These are phyloP conservation scores for Blastobotrys ciferrii DNA, from an alignment of 1,139 yeast species.

Conservation along the genomic window DNA sequence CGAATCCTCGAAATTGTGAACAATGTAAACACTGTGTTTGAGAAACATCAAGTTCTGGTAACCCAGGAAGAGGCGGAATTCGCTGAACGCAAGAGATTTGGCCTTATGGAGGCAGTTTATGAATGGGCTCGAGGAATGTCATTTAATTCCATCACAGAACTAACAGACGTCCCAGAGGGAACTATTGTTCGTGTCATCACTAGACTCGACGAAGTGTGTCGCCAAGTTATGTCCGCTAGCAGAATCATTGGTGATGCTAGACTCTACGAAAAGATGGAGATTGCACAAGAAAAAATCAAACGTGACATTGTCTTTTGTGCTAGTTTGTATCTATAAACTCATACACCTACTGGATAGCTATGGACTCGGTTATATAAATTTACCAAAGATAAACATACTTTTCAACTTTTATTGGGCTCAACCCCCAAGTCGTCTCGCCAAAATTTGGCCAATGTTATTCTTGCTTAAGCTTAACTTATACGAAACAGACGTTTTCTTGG, in stretches of 20 bases:
- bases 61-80: constrained; percentile 87
- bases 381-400: too few species aligned
- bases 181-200: constrained; percentile 97
- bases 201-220: constrained; percentile 88
- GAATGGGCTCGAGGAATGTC: constrained; percentile 98
- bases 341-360: background rate
- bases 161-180: constrained; percentile 92
- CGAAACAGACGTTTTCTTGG: too few species aligned
- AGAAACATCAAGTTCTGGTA: constrained; percentile 65
- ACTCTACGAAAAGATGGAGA: constrained; percentile 81
- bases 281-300: constrained; percentile 91
- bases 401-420: too few species aligned
- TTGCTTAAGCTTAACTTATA: too few species aligned
- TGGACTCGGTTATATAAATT: background rate
- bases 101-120: constrained; percentile 87
- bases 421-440: too few species aligned
- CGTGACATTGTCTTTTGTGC: constrained; percentile 98
- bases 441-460: too few species aligned
- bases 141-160: constrained; percentile 84
- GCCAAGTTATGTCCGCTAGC: constrained; percentile 93
- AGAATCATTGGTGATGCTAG: constrained; percentile 90
- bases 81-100: constrained; percentile 79
- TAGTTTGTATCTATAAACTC: constrained; percentile 67
- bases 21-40: constrained; percentile 59
- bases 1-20: constrained; percentile 70